These are phyloP conservation scores for Leucocoprinus sp. DNA, from an alignment of 768 basidiomycete species.

Conservation along the genomic window DNA sequence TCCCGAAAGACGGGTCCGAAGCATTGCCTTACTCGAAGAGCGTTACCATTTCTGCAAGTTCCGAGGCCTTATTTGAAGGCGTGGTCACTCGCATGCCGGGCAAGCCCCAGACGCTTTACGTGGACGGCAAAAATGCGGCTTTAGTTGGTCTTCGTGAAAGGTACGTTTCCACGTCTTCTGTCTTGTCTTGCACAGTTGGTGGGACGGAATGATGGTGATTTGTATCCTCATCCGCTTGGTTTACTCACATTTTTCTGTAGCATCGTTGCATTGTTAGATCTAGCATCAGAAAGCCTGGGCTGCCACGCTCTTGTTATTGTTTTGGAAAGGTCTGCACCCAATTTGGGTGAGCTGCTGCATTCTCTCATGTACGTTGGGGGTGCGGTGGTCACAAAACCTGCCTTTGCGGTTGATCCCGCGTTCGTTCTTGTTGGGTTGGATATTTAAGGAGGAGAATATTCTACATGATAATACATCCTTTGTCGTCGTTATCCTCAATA, in stretches of 20 bases:
- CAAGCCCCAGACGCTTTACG: constrained; percentile 69
- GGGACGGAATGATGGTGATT: constrained; percentile 2
- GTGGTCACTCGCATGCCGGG: constrained; percentile 70
- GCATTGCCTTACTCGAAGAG: constrained; percentile 68
- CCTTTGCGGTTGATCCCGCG: constrained; percentile 65
- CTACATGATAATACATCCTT: constrained; percentile 70
- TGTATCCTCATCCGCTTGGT: not conserved
- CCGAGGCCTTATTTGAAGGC: constrained; percentile 67
- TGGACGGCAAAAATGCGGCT: constrained; percentile 77
- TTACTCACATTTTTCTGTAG: constrained; percentile 28
- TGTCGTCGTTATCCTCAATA: constrained; percentile 42
- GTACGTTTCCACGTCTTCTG: constrained; percentile 28
- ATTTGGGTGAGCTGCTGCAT: constrained; percentile 70
- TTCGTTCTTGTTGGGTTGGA: constrained; percentile 85
- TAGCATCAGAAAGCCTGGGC: constrained; percentile 76
- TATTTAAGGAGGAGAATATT: constrained; percentile 35
- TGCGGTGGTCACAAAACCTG: constrained; percentile 73
- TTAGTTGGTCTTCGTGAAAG: constrained; percentile 78
- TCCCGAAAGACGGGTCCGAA: constrained; percentile 62
- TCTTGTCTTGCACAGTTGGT: constrained; percentile 2
- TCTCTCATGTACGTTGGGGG: constrained; percentile 92
- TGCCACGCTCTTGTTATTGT: constrained; percentile 76
- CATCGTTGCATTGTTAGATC: constrained; percentile 79
- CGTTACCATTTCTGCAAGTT: constrained; percentile 61
- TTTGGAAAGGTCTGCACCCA: constrained; percentile 64